Evolutionary conservation across 352 stramenopile genomes (phyloP).

Genomic region (Plasmopara muralis): DNA sequence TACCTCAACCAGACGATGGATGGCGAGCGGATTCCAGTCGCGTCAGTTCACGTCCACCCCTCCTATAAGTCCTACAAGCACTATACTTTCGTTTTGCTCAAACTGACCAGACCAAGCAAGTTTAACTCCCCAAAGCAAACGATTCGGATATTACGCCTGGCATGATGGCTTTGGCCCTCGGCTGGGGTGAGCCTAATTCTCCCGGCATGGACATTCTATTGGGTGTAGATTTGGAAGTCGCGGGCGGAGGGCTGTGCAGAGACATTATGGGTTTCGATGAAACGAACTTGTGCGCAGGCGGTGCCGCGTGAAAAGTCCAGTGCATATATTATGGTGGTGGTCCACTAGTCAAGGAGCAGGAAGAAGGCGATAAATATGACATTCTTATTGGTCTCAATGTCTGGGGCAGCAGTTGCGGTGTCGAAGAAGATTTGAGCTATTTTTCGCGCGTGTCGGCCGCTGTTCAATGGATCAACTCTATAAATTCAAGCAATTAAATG

Average conservation of each 20-base stretch:
- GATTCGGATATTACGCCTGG: background rate
- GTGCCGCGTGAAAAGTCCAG: background rate
- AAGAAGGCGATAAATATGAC: background rate
- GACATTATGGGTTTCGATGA: background rate
- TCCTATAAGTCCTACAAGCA: background rate
- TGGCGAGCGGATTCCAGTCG: conserved; percentile 17
- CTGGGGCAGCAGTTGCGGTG: background rate
- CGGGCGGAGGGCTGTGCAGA: too few relatives aligned
- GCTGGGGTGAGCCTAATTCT: background rate
- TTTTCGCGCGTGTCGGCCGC: background rate
- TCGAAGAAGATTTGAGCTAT: background rate
- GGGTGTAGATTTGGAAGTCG: too few relatives aligned
- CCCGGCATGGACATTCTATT: too few relatives aligned
- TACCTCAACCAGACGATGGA: conserved; percentile 14
- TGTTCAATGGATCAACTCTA: conserved; percentile 1
- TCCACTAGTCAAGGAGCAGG: background rate
- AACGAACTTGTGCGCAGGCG: background rate
- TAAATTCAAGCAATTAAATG: too few relatives aligned
- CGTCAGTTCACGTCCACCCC: conserved; percentile 5
- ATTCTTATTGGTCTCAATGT: background rate
- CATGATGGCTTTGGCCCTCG: background rate
- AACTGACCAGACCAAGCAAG: background rate
- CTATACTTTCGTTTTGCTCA: background rate
- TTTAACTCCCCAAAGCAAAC: background rate
- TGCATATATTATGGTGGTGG: background rate